Evolutionary conservation across 805 yeast species (phyloP), one percentile per base, ranked within the genome.

Genomic region (Citeromyces nyonsensis): DNA sequence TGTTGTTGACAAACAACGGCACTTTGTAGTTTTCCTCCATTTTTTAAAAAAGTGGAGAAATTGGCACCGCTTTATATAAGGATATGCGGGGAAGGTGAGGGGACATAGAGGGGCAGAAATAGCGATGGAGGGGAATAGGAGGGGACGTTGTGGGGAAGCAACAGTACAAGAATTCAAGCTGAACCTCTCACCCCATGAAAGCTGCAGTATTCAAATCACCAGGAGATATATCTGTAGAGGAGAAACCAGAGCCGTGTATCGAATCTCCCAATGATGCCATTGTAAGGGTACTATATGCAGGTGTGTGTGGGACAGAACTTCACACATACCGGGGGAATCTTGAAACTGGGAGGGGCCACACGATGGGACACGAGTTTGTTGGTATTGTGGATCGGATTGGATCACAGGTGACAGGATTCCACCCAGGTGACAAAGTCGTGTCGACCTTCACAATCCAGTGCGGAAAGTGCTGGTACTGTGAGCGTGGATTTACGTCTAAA

Each of bases 391-490:
- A 53, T 3, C 58, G 52, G 6, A 54, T 49, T 11, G 73, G 72
- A 2, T 20, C 39, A 3, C 43, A 29, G 3, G 55, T 52, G 2
- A 31, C 40, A 5, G 45, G 45, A n/a, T 59, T 67, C 39, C 41
- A 47, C 30, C 39, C 54, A 8, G 73, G 72, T 1, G 73, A 67
- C 34, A 51, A 52, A 10, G 73, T 67, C 4, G 54, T 65, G 20
- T 52, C 66, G 14, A 48, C 54, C 9, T 68, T 68, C 39, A 71
- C 78, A 5, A 59, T 67, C 7, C 77, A 70, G 38, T 71, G 80
- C 47, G 76, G 76, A 1, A 48, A 52, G 20, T 72, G 79, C 44
- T 71, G 69, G 65, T 70, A 65, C 39, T 72, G 80, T 44, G 42
- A 55, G 33, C 61, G 63, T 34, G 76, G 75, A 1, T 54, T 60